These are phyloP conservation scores for Malus hybrid DNA, from an alignment of 331 rosid species.

Conservation along the genomic window DNA sequence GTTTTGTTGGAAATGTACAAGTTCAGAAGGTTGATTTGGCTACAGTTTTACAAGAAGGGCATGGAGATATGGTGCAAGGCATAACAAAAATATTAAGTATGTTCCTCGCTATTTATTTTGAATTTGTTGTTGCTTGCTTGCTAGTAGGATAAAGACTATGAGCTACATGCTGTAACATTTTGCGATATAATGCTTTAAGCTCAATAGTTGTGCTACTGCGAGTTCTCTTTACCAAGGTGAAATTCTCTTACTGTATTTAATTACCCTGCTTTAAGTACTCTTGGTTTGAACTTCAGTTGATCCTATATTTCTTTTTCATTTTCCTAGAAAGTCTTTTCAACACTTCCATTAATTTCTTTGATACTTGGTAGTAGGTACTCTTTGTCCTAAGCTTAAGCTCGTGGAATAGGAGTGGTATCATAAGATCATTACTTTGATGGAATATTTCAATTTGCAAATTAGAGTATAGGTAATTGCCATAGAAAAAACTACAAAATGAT, in stretches of 20 bases:
- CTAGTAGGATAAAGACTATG: not conserved
- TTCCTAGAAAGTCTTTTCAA: not conserved
- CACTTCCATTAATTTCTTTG: not conserved
- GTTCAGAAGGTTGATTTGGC: slow-evolving; percentile 89
- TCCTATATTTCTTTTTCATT: not conserved
- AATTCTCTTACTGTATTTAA: not conserved
- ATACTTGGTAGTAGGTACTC: not conserved
- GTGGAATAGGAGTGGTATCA: not conserved
- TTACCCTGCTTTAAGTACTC: not conserved
- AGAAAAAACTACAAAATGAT: not conserved
- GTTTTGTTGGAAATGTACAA: slow-evolving; percentile 71
- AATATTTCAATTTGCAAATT: not conserved
- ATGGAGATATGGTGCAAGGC: slow-evolving; percentile 82
- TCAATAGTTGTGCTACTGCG: not conserved
- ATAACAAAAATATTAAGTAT: slow-evolving; percentile 74
- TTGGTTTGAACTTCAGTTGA: not conserved
- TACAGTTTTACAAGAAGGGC: slow-evolving; percentile 88
- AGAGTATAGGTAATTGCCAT: not conserved
- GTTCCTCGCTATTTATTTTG: slow-evolving; percentile 19
- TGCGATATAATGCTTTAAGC: not conserved
- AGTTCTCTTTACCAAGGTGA: not conserved
- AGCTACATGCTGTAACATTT: not conserved
- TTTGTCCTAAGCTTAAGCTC: not conserved
- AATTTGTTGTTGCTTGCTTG: slow-evolving; percentile 14
- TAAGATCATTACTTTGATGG: not conserved